Percentiles rank a stretch among this genome's conserved stretches.
These are phyloP conservation scores for Ananas comosus DNA, from an alignment of 176 grass and related monocot genomes.

Conservation along the genomic window DNA sequence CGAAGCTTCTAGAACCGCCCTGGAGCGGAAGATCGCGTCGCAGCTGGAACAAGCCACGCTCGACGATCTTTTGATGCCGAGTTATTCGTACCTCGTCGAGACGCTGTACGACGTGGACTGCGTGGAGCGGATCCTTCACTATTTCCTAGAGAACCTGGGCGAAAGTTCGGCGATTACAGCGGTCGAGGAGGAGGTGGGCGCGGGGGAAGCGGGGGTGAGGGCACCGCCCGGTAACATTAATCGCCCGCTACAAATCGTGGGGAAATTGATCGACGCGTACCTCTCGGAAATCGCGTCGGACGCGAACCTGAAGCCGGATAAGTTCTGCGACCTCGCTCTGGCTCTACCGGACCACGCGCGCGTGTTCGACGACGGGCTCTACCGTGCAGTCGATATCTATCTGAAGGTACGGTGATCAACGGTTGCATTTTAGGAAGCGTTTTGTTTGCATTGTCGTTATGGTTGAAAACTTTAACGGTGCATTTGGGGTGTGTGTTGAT, in stretches of 20 bases:
- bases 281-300: constrained; percentile 82
- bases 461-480: constrained; percentile 7
- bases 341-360: constrained; percentile 71
- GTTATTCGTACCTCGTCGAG: constrained; percentile 89
- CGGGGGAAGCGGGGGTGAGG: not conserved
- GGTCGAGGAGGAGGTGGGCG: constrained; percentile 23
- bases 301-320: constrained; percentile 70
- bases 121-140: constrained; percentile 59
- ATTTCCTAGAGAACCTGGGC: constrained; percentile 54
- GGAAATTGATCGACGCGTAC: constrained; percentile 75
- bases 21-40: constrained; percentile 65
- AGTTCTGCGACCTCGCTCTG: constrained; percentile 90
- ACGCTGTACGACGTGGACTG: constrained; percentile 98
- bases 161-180: constrained; percentile 9
- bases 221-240: not conserved
- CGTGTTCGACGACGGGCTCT: constrained; percentile 82
- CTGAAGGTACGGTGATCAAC: constrained; percentile 47
- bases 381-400: constrained; percentile 95
- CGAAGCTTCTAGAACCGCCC: constrained; percentile 42
- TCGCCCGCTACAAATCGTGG: constrained; percentile 38
- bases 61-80: constrained; percentile 89
- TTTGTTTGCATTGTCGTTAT: not conserved
- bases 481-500: constrained; percentile 2
- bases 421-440: not conserved
- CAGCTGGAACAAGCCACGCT: constrained; percentile 58